phyloP scores from a whole-genome alignment of 371 early-diverging fungal species.

The Actinomucor elegans region DNA sequence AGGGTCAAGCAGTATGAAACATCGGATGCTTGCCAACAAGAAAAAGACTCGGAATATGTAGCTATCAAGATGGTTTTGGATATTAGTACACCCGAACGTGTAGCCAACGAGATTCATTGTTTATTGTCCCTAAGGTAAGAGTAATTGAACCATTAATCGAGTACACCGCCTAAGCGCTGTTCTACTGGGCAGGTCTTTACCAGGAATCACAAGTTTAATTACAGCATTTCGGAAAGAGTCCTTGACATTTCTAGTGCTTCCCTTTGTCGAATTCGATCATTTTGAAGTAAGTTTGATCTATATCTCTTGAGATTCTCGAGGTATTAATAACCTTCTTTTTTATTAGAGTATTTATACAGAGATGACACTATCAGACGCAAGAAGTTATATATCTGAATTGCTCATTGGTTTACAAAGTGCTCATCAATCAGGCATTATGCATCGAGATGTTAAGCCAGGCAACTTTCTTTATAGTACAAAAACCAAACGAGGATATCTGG shows the following conservation, averaged over 20 bases:
- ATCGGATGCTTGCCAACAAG: not conserved
- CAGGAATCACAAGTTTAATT: constrained; percentile 71
- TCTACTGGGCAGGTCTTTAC: constrained; percentile 10
- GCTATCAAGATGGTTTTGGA: constrained; percentile 91
- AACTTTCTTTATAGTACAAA: constrained; percentile 90
- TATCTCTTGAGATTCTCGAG: not conserved
- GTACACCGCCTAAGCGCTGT: too few relatives aligned
- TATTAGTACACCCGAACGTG: constrained; percentile 78
- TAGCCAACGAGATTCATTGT: constrained; percentile 82
- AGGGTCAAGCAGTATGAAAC: constrained; percentile 51
- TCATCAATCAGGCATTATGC: constrained; percentile 76
- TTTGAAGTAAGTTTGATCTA: constrained; percentile 59
- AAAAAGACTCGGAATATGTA: constrained; percentile 50
- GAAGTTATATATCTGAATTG: constrained; percentile 79
- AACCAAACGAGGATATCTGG: constrained; percentile 79
- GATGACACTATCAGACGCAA: constrained; percentile 74
- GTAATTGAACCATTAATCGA: too few relatives aligned
- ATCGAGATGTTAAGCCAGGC: constrained; percentile 96
- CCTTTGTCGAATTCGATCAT: constrained; percentile 81
- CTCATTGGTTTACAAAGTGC: constrained; percentile 73
- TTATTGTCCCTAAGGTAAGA: constrained; percentile 66
- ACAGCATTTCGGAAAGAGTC: constrained; percentile 75
- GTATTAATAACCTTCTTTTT: not conserved
- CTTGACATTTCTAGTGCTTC: constrained; percentile 79
- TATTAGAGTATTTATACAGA: constrained; percentile 7